Base-by-base conservation (phyloP, 805 yeast genomes). In the Cyberlindnera subsufficiens region DNA sequence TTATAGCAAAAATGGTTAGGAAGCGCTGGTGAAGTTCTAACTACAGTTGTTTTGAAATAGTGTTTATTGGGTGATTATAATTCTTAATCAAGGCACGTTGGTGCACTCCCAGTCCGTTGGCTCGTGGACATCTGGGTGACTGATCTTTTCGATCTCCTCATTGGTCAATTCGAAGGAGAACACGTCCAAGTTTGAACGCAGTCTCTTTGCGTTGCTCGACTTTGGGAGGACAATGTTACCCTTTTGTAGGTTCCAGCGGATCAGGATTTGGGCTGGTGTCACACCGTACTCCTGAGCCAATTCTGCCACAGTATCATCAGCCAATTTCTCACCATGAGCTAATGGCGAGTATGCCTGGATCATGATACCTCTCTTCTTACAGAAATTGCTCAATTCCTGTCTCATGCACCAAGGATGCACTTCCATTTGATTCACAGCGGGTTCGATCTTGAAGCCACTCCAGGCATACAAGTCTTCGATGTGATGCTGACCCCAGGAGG, bases 361-460 rank as follows among this genome's bases (percentile, higher is more conserved):
- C 9, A 61, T 59, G 44, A 82, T 78, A 29, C 67, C 74, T 42
- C 79, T 60, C 20, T 61, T 49, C 29, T 63, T 56, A 51, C 70
- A 69, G 57, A 57, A 80, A 27, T 68, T 64, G 29, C 68, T 66
- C 43, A 80, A 54, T 42, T 66, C 65, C 18, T 53, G 52, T 46
- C 67, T 65, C 51, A 58, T 61, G 49, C 69, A 61, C 76, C 77
- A 75, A 18, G 80, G 79, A 50, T 74, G 75, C 43, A 74, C 65
- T 47, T 69, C 75, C 55, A 87, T 76, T 60, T 88, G 95, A 60
- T 87, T 82, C 34, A 85, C 82, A 0, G 81, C 86, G 0, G 96
- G 90, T 47, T 71, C 69, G 44, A 74, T 59, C 47, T 63, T 74
- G 47, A 75, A 57, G 1, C 71, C 77, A 3, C 72, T 73, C 84